Percentiles rank a stretch among this genome's conserved stretches.
phyloP scores from a whole-genome alignment of 1,284 basidiomycete species.

The Wolfiporia cocos region DNA sequence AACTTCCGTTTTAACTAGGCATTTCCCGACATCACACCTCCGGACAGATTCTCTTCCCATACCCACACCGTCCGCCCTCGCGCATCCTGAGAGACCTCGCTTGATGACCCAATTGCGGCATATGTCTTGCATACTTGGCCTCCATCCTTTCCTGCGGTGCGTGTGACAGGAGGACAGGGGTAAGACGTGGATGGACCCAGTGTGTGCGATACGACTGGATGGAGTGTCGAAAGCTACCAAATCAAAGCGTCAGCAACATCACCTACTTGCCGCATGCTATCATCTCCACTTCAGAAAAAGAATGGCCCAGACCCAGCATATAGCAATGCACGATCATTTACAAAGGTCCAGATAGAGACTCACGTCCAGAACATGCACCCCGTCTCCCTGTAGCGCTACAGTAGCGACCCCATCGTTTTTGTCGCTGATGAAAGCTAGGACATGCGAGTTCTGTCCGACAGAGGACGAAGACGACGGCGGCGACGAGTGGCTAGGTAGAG shows the following conservation, averaged over 20 bases:
- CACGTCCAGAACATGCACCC: slow-evolving; percentile 68
- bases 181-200: slow-evolving; percentile 59
- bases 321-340: no score
- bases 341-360: slow-evolving; percentile 27
- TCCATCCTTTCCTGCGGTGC: slow-evolving; percentile 29
- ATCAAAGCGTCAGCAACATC: no score
- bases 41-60: slow-evolving; percentile 53
- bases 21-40: slow-evolving; percentile 19
- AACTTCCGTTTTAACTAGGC: slow-evolving; percentile 34
- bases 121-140: slow-evolving; percentile 46
- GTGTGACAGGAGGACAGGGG: slow-evolving; percentile 48
- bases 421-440: slow-evolving; percentile 36
- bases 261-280: no score
- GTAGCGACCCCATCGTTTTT: slow-evolving; percentile 51
- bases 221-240: slow-evolving; percentile 60
- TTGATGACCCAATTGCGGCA: slow-evolving; percentile 42
- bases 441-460: slow-evolving; percentile 15
- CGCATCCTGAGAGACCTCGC: slow-evolving; percentile 36
- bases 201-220: slow-evolving; percentile 60
- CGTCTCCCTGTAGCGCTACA: slow-evolving; percentile 61
- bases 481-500: slow-evolving; percentile 24
- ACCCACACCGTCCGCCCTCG: slow-evolving; percentile 48
- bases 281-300: no score
- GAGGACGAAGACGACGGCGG: slow-evolving; percentile 17
- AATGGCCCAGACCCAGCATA: no score